Percentiles rank a stretch among this genome's conserved stretches.
phyloP scores from a whole-genome alignment of 208 protist species.

The Leptomonas pyrrhocoris region DNA sequence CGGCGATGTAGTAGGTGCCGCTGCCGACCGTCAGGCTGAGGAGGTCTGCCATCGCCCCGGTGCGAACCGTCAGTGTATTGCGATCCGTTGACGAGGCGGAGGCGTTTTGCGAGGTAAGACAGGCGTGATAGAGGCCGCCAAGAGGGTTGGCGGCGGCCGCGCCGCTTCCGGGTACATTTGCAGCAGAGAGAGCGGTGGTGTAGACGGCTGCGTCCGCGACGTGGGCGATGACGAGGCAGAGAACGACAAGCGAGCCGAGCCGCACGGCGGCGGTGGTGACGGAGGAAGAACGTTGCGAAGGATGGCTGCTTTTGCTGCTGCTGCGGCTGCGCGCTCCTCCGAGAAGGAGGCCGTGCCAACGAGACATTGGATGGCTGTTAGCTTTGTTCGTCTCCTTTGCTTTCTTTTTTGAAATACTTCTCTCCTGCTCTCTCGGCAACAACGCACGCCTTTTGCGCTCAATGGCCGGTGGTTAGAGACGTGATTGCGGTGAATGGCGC shows the following conservation, averaged over 20 bases:
- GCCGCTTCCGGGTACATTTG: no score
- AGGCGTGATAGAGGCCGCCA: neutral
- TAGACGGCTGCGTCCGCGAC: slow-evolving; percentile 3
- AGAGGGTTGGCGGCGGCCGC: neutral
- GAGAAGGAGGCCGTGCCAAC: neutral
- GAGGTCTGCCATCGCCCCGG: neutral
- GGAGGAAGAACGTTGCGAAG: neutral
- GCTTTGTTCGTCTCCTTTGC: neutral
- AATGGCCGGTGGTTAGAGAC: no score
- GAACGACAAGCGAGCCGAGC: neutral
- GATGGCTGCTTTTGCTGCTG: neutral
- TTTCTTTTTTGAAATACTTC: no score
- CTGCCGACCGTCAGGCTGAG: neutral
- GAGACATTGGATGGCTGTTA: neutral
- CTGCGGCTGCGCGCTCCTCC: neutral
- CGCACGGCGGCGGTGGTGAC: neutral
- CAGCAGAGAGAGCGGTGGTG: neutral
- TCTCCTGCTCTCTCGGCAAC: no score
- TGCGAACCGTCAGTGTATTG: slow-evolving; percentile 6
- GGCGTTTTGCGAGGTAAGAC: neutral
- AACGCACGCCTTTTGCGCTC: no score
- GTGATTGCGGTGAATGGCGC: no score
- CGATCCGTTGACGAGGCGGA: neutral
- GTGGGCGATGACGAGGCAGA: neutral
- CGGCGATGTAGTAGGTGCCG: slow-evolving; percentile 10